A percentile compares a stretch with the other conserved stretches of the same genome.
phyloP scores from a whole-genome alignment of 768 basidiomycete genomes.

The Auriscalpium orientale region DNA sequence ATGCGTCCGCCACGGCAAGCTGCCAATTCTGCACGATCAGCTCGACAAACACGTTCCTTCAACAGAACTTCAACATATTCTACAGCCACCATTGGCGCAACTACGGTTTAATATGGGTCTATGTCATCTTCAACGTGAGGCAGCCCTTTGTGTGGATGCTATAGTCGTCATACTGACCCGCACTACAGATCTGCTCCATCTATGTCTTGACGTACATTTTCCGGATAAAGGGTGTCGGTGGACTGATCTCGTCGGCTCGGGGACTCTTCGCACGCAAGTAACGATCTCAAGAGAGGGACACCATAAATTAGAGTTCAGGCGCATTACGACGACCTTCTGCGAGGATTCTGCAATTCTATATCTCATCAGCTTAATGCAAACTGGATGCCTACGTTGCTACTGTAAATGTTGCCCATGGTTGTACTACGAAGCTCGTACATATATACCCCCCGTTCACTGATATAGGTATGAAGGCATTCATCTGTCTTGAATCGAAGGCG shows the following conservation, averaged over 20 bases:
- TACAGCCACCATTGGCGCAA: slow-evolving; percentile 45
- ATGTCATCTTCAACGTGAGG: slow-evolving; percentile 37
- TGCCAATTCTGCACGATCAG: slow-evolving; percentile 51
- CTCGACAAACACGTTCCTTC: slow-evolving; percentile 56
- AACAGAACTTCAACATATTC: slow-evolving; percentile 48
- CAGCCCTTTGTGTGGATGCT: background rate
- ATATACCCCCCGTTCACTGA: no score
- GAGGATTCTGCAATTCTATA: no score
- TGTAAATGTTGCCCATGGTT: no score
- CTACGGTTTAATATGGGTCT: slow-evolving; percentile 38
- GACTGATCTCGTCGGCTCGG: slow-evolving; percentile 2
- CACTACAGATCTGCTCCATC: slow-evolving; percentile 33
- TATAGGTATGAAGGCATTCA: no score
- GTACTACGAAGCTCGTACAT: no score
- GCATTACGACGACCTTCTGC: no score
- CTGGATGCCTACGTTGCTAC: no score
- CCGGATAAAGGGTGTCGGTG: slow-evolving; percentile 30
- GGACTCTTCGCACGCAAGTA: background rate
- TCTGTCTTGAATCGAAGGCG: no score
- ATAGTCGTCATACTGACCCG: background rate
- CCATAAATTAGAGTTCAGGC: no score
- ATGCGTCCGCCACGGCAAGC: slow-evolving; percentile 27
- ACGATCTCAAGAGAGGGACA: no score
- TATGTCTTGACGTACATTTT: slow-evolving; percentile 52
- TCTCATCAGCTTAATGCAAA: no score